Percentiles rank a stretch among this genome's conserved stretches.
These are phyloP conservation scores for Coemansia sp. DNA, from an alignment of 192 early-diverging fungal species.

Conservation along the genomic window DNA sequence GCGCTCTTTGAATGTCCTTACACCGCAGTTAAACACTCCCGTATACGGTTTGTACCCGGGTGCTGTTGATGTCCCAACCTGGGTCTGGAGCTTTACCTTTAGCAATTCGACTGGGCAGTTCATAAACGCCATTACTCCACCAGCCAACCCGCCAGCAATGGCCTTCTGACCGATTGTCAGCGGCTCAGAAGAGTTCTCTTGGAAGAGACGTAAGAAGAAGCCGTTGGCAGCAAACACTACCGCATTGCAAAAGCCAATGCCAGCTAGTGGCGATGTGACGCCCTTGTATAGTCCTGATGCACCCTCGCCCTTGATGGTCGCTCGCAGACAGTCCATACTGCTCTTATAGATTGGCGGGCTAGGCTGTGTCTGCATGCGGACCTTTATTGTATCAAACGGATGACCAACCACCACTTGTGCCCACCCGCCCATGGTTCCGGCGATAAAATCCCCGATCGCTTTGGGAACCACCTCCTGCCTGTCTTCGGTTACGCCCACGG, in stretches of 20 bases:
- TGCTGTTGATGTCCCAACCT: slow-evolving; percentile 51
- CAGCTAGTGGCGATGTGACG: slow-evolving; percentile 77
- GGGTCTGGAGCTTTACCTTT: slow-evolving; percentile 92
- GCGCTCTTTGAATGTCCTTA: slow-evolving; percentile 66
- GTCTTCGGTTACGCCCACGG: slow-evolving; percentile 20
- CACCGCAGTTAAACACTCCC: slow-evolving; percentile 48
- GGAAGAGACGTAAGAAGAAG: slow-evolving; percentile 61
- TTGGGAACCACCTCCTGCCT: slow-evolving; percentile 40
- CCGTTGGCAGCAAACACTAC: slow-evolving; percentile 82
- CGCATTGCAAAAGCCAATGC: slow-evolving; percentile 83
- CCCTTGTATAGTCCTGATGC: slow-evolving; percentile 80
- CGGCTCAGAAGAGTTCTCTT: slow-evolving; percentile 53
- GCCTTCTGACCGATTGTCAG: slow-evolving; percentile 74
- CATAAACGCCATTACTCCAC: slow-evolving; percentile 76
- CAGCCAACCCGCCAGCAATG: slow-evolving; percentile 86
- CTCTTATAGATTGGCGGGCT: slow-evolving; percentile 62
- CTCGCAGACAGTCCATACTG: slow-evolving; percentile 79
- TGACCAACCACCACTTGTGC: slow-evolving; percentile 71
- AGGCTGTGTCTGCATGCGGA: slow-evolving; percentile 70
- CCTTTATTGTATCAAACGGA: slow-evolving; percentile 87
- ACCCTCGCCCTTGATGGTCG: slow-evolving; percentile 79
- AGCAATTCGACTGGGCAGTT: slow-evolving; percentile 92
- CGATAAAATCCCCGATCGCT: slow-evolving; percentile 44
- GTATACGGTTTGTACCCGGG: slow-evolving; percentile 37
- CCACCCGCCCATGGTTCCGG: slow-evolving; percentile 62